Evolutionary conservation across 768 basidiomycete species (phyloP), one percentile per base, ranked within the genome.

Genomic region (Heimioporus sp.): DNA sequence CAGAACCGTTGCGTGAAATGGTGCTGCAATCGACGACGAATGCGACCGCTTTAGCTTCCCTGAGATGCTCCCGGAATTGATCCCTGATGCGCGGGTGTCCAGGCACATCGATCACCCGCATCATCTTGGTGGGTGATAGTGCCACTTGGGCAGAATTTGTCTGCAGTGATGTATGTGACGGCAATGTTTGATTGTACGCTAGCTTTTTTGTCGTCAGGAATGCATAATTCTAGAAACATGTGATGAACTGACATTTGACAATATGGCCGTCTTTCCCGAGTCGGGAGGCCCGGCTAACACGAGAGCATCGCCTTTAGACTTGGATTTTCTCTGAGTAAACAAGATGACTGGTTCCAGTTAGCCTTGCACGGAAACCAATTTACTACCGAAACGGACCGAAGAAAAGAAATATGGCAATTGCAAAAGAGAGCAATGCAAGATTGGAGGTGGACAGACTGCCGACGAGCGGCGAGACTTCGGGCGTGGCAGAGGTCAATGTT

Each of bases 1-100:
- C 74, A 12, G 85, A 66, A 0, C 83, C 86, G 65, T 86, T 91
- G 46, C 91, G 77, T 28, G 91, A 90, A 24, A 93, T 71, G 0
- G 82, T 87, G 60, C 81, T 87, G 8, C 86, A 78, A 65, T 93
- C 91, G 1, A 92, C 87, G 1, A 92, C 86, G 62, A 93, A 93
- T 5, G 79, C 83, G 28, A 93, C 66, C 3, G 74, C 83, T 58
- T 82, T 85, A 2, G 88, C 80, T 32, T 81, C 76, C 5, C 72
- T 53, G 19, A 93, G 65, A 58, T 86, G 69, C 38, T 91, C 88
- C 43, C 69, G 72, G 63, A 90, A 88, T 60, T 90, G 87, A 59
- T 80, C 80, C 30, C 90, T 72, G 49, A 93, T 78, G 38, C 91
- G 80, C 10, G 90, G 87, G 65, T 93, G 91, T n/a, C 91, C 91